Base-by-base conservation (phyloP, 2,329 filamentous ascomycete genomes). In the Sclerotinia nivalis region DNA sequence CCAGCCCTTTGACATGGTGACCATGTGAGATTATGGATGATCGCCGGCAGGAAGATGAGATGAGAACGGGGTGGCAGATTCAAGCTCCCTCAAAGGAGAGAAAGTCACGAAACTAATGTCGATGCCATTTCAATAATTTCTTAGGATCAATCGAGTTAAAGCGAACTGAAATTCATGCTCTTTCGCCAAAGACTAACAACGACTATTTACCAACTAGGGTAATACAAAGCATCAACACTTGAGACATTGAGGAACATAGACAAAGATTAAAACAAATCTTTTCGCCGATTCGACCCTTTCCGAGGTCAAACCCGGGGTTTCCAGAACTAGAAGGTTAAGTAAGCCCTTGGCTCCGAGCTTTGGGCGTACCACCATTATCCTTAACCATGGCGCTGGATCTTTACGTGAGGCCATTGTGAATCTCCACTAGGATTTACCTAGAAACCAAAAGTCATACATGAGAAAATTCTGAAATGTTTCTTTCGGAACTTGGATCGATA, bases 21-120 rank as follows among this genome's bases (percentile, higher is more conserved):
- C 43, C 55, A 58, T 58, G 55, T 58, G 55, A 58, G 55, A n/a
- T 61, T 25, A n/a, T 12, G 34, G 59, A 34, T 64, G 47, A 64
- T 64, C 60, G 60, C 13, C 47, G 31, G 45, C 49, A 37, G 47
- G 47, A 64, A 52, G 31, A 64, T 64, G 31, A 28, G 47, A 52
- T 64, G 61, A 52, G 43, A 50, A 64, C 13, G 61, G 13, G 25
- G 5, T 31, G 31, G 52, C 61, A 34, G 52, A 52, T 65, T 12
- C 31, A 60, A 3, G n/a, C 12, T 68, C 25, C 45, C 66, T 52
- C 28, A 31, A 68, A 68, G 12, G 40, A 40, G 55, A 68, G 45
- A 68, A 68, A 52, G 13, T 50, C 20, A 61, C 66, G 66, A 62
- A 62, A 52, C 45, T 62, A 68, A 43, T 37, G 31, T 54, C 28